A percentile compares a stretch with the other conserved stretches of the same genome.
These are phyloP conservation scores for Myxozyma neotropica DNA, from an alignment of 805 yeast genomes.

Conservation along the genomic window DNA sequence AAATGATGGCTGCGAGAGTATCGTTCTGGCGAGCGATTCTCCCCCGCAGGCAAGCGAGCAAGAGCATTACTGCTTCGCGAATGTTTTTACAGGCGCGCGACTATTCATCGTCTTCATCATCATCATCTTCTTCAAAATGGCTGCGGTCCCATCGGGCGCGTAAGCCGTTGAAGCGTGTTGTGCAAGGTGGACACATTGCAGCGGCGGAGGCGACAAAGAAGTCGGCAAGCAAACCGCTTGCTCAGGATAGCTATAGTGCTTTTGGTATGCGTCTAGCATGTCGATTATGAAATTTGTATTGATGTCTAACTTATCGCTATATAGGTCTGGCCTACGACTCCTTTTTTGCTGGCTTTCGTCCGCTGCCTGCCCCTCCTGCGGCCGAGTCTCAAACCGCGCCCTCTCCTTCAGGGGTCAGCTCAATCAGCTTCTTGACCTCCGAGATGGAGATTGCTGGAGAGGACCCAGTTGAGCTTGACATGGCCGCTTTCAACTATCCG, in stretches of 20 bases:
- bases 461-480: conserved; percentile 7
- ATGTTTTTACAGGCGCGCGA: not conserved
- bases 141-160: conserved; percentile 13
- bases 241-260: conserved; percentile 4
- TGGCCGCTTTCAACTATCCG: conserved; percentile 15
- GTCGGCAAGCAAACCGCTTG: not conserved
- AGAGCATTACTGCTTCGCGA: not conserved
- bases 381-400: not conserved
- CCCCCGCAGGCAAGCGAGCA: not conserved
- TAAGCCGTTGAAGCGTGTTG: conserved; percentile 8
- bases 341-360: conserved; percentile 32
- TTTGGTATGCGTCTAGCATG: conserved; percentile 10
- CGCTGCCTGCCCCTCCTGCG: conserved; percentile 9
- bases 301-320: not conserved
- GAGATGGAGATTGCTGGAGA: conserved; percentile 14
- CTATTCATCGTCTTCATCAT: conserved; percentile 24
- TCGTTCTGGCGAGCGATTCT: not conserved
- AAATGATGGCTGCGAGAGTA: conserved; percentile 3
- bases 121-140: conserved; percentile 10
- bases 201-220: not conserved
- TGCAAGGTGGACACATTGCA: not conserved
- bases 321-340: conserved; percentile 27
- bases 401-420: not conserved
- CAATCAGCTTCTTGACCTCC: conserved; percentile 8
- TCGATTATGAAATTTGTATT: not conserved